Conservation (phyloP, 306 rosid genomes). For the Cicer bijugum region DNA sequence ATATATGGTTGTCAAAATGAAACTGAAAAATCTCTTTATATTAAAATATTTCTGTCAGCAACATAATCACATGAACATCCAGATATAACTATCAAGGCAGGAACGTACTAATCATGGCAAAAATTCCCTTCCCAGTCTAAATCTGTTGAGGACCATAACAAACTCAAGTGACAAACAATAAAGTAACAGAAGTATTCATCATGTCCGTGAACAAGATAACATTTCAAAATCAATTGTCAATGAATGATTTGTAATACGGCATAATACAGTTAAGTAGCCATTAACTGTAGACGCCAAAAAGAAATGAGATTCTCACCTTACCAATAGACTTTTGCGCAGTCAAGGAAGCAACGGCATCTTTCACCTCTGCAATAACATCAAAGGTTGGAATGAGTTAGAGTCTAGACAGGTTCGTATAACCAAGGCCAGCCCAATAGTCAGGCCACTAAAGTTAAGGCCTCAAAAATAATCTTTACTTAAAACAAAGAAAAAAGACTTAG, state of each 20-base stretch:
- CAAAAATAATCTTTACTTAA: too few relatives aligned
- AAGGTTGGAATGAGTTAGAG: not conserved
- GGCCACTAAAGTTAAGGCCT: too few relatives aligned
- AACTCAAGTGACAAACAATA: not conserved
- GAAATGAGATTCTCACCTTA: slow-evolving; percentile 56
- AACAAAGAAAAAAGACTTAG: too few relatives aligned
- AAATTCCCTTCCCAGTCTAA: not conserved
- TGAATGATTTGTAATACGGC: slow-evolving; percentile 9
- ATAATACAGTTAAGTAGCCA: slow-evolving; percentile 12
- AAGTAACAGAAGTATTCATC: not conserved
- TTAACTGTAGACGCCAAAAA: not conserved
- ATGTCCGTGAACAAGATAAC: slow-evolving; percentile 15
- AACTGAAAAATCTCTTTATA: not conserved
- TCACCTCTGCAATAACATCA: slow-evolving; percentile 67
- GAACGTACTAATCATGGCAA: not conserved
- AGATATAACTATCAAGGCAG: not conserved
- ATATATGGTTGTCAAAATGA: not conserved
- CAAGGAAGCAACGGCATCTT: slow-evolving; percentile 59
- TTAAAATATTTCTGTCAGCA: not conserved
- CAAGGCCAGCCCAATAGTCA: too few relatives aligned
- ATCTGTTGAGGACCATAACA: not conserved
- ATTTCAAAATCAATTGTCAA: slow-evolving; percentile 8
- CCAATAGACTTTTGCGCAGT: slow-evolving; percentile 66
- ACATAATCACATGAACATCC: not conserved
- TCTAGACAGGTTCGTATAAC: not conserved